A percentile compares a stretch with the other conserved stretches of the same genome.
phyloP scores from a whole-genome alignment of 352 stramenopile genomes.

The Globisporangium nagaii region DNA sequence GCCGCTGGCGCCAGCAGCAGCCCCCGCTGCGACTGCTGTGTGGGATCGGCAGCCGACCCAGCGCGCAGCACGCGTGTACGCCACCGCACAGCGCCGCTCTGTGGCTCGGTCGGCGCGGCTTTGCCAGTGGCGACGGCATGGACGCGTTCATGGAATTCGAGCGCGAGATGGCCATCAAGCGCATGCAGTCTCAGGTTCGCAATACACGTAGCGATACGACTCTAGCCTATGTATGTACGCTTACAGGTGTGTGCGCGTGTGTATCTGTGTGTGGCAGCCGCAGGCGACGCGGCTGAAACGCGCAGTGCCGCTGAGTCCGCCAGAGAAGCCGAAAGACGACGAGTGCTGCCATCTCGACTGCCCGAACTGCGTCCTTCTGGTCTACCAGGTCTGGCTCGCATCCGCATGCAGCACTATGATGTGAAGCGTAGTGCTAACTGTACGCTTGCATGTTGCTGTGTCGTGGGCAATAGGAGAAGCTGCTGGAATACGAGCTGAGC shows the following conservation, averaged over 20 bases:
- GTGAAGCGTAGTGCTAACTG: too few species aligned
- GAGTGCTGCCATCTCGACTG: slow-evolving; percentile 84
- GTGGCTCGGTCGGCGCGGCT: background rate
- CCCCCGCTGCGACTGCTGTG: background rate
- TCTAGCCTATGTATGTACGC: background rate
- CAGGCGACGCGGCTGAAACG: slow-evolving; percentile 9
- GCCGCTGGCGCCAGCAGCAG: background rate
- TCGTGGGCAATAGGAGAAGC: slow-evolving; percentile 43
- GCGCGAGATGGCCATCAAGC: slow-evolving; percentile 72
- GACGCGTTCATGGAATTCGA: slow-evolving; percentile 86
- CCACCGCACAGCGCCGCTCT: too few species aligned
- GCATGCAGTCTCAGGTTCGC: slow-evolving; percentile 28
- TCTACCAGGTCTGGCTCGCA: slow-evolving; percentile 56
- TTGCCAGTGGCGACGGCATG: slow-evolving; percentile 47
- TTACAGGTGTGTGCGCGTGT: background rate
- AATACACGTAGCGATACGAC: too few species aligned
- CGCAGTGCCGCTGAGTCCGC: slow-evolving; percentile 35
- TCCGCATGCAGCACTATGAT: background rate
- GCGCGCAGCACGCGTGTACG: background rate
- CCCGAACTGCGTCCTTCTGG: slow-evolving; percentile 81
- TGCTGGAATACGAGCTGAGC: slow-evolving; percentile 80
- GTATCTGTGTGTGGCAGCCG: slow-evolving; percentile 11
- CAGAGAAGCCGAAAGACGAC: slow-evolving; percentile 62
- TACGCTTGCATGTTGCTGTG: background rate
- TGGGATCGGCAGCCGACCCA: background rate